Evolutionary conservation across 139 green algal genomes (phyloP), one percentile per base, ranked within the genome.

Genomic region (Pleodorina starrii): DNA sequence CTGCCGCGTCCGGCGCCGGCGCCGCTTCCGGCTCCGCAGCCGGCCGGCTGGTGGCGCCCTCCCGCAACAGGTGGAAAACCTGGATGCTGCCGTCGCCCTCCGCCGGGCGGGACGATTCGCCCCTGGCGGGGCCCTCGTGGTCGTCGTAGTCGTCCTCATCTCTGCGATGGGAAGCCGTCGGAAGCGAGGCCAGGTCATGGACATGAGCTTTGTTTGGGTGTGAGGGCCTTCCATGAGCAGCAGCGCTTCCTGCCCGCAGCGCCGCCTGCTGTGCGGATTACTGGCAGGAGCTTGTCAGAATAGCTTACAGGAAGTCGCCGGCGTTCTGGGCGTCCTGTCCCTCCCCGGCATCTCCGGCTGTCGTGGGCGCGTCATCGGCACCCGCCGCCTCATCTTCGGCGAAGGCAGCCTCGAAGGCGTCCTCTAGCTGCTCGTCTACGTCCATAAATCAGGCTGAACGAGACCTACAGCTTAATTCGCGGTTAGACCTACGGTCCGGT

Each of bases 101-200:
- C 21, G 57, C 51, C 3, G 40, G 38, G 40, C 51, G 79, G 23
- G 40, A 48, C 4, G 57, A 40, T 36, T 86, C 79, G 3, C 42
- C 57, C 5, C 40, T 35, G 0, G 79, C 57, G 59, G 80, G 16
- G 40, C 21, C 80, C n/a, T 76, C 80, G 0, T n/a, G 42, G 14
- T 87, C 80, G 19, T 87, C 80, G 16, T 88, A 19, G 36, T 88
- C 83, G 32, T 81, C 68, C 68, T 88, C 83, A 9, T 88, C 83
- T 63, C 81, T 87, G 81, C 29, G 11, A 23, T 14, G 17, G 42
- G 11, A 38, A 11, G 21, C 2, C 5, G 32, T 73, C 29, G 63
- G 54, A 66, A 66, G 54, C 54, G 29, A 32, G 29, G 25, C 54
- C 54, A 25, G 5, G 54, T 21, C 54, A 66, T 66, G 54, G 54